Evolutionary conservation across 108 stramenopile species (phyloP).

Genomic region (Skeletonema marinoi): DNA sequence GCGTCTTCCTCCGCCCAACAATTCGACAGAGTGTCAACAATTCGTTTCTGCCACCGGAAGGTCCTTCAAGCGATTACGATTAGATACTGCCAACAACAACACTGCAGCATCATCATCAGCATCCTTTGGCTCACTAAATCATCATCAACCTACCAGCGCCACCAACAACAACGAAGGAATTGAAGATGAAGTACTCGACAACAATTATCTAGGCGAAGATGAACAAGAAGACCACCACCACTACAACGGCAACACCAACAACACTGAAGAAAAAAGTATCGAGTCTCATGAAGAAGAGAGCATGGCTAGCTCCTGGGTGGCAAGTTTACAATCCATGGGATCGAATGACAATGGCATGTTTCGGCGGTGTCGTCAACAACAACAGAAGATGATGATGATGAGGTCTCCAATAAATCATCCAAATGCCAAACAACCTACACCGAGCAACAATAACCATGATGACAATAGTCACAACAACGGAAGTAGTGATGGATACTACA

Average conservation of each 20-base stretch:
- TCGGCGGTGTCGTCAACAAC: not conserved
- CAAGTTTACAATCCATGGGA: constrained; percentile 29
- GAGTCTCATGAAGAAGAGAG: constrained; percentile 8
- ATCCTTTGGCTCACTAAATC: no score
- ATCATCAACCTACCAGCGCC: not conserved
- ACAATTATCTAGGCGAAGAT: not conserved
- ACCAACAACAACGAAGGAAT: not conserved
- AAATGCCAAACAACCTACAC: no score
- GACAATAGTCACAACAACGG: not conserved
- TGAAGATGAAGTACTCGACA: not conserved
- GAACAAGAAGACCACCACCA: constrained; percentile 14
- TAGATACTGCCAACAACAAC: not conserved
- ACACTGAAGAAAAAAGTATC: not conserved
- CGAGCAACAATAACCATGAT: not conserved
- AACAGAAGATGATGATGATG: not conserved
- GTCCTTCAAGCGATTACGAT: constrained; percentile 22
- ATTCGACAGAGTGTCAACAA: not conserved
- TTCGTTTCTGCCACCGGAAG: constrained; percentile 1
- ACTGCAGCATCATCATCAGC: no score
- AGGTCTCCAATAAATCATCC: no score
- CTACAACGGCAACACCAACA: not conserved
- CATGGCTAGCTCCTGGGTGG: constrained; percentile 13
- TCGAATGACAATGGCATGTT: constrained; percentile 1
- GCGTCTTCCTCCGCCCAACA: not conserved
- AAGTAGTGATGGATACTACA: not conserved